Percentiles rank a stretch among this genome's conserved stretches.
These are phyloP conservation scores for Puccinia coronata DNA, from an alignment of 1,284 basidiomycete species.

Conservation along the genomic window DNA sequence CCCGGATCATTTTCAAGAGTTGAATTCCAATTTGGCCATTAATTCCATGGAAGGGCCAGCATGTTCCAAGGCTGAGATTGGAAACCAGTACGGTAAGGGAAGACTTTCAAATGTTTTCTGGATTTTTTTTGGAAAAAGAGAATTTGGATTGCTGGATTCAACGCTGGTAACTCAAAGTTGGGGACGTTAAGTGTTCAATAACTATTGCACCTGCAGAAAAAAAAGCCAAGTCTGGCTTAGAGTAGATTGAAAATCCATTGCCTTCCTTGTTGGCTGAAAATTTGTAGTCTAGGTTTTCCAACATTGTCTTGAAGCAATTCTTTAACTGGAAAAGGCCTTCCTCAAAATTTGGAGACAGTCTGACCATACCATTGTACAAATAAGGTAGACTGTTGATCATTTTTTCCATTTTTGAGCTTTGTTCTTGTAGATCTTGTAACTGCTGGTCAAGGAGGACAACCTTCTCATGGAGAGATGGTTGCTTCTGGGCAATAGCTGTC, in stretches of 20 bases:
- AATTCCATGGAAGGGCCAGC: constrained; percentile 28
- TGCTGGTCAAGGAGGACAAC: not conserved
- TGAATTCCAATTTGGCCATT: constrained; percentile 10
- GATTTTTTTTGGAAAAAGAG: not conserved
- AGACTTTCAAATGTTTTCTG: not conserved
- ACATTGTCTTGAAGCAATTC: not conserved
- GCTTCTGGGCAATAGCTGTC: constrained; percentile 1
- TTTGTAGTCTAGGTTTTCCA: not conserved
- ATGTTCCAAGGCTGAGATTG: not conserved
- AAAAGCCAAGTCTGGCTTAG: not conserved
- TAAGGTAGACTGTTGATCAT: not conserved
- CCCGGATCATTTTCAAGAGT: not conserved
- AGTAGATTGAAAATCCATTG: not conserved
- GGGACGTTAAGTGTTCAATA: not conserved
- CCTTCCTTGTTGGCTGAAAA: not conserved
- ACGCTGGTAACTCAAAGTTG: not conserved
- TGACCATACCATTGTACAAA: not conserved
- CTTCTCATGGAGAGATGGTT: not conserved
- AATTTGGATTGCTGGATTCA: not conserved
- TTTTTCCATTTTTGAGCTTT: not conserved
- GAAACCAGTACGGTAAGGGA: not conserved
- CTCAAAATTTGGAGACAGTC: not conserved
- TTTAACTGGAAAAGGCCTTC: not conserved
- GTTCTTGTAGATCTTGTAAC: constrained; percentile 12
- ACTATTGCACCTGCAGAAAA: not conserved